A percentile compares a stretch with the other conserved stretches of the same genome.
Conservation (phyloP, 1,284 basidiomycete genomes). For the Pyrrhoderma noxium region DNA sequence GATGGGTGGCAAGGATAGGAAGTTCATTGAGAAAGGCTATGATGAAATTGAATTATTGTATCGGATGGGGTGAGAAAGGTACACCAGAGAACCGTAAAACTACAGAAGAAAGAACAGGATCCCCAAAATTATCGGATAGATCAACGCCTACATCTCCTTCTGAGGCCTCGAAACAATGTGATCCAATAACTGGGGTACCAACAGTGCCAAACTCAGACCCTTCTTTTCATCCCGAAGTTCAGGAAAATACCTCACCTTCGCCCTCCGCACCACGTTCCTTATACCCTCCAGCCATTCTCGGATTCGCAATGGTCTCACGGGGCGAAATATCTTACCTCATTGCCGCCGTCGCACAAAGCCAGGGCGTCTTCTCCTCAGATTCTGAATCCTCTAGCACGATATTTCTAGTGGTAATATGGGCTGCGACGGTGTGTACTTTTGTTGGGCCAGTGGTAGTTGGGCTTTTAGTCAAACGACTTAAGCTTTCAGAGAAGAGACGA, state of each 20-base stretch:
- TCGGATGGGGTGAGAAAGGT: background rate
- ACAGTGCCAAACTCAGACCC: too few species aligned
- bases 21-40: too few species aligned
- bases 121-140: too few species aligned
- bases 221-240: too few species aligned
- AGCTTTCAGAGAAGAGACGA: too few species aligned
- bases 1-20: too few species aligned
- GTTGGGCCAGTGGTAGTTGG: background rate
- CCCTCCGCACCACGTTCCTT: background rate
- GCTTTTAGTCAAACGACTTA: background rate
- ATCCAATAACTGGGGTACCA: too few species aligned
- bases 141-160: too few species aligned
- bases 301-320: constrained; percentile 1
- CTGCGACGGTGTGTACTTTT: constrained; percentile 1
- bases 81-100: background rate
- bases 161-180: too few species aligned
- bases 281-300: background rate
- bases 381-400: background rate
- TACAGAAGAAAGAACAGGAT: too few species aligned
- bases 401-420: constrained; percentile 3
- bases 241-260: too few species aligned
- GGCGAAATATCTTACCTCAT: constrained; percentile 6
- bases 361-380: background rate
- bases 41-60: too few species aligned
- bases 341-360: background rate